Conservation (phyloP, 108 stramenopile genomes). For the Nitzschia sp. region DNA sequence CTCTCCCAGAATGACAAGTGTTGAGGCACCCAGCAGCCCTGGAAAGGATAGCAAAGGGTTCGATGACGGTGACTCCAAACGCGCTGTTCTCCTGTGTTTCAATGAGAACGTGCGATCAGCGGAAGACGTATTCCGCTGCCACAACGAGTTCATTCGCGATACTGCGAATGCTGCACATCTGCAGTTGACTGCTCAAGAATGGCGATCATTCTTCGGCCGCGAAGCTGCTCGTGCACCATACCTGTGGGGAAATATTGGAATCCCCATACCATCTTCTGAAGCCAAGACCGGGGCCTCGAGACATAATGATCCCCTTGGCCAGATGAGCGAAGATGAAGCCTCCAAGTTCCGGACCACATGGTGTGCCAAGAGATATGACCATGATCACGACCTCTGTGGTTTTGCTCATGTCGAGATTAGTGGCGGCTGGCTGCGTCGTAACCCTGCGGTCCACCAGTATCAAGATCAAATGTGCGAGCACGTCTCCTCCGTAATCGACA, state of each 20-base stretch:
- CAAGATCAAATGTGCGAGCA: conserved; percentile 62
- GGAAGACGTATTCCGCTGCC: conserved; percentile 85
- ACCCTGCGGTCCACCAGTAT: conserved; percentile 59
- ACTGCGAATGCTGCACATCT: conserved; percentile 76
- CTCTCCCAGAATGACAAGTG: conserved; percentile 24
- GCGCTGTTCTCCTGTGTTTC: conserved; percentile 86
- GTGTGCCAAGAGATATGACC: conserved; percentile 90
- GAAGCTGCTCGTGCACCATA: conserved; percentile 34
- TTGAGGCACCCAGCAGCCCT: conserved; percentile 19
- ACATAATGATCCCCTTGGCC: conserved; percentile 44
- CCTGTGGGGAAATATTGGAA: conserved; percentile 44
- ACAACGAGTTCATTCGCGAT: conserved; percentile 90
- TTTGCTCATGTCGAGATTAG: conserved; percentile 84
- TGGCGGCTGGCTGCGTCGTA: conserved; percentile 82
- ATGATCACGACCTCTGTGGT: conserved; percentile 78
- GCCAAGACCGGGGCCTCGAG: conserved; percentile 21
- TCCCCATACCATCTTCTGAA: conserved; percentile 26
- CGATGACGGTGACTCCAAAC: conserved; percentile 60
- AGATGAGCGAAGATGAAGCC: conserved; percentile 63
- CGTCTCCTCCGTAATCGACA: conserved; percentile 36
- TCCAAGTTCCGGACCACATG: conserved; percentile 77
- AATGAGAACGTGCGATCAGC: conserved; percentile 88
- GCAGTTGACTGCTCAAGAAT: conserved; percentile 74
- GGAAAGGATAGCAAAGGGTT: conserved; percentile 22
- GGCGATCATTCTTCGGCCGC: conserved; percentile 75